A percentile compares a stretch with the other conserved stretches of the same genome.
Evolutionary conservation across 495 filamentous ascomycete genomes (phyloP).

Genomic region (Neurospora terricola): DNA sequence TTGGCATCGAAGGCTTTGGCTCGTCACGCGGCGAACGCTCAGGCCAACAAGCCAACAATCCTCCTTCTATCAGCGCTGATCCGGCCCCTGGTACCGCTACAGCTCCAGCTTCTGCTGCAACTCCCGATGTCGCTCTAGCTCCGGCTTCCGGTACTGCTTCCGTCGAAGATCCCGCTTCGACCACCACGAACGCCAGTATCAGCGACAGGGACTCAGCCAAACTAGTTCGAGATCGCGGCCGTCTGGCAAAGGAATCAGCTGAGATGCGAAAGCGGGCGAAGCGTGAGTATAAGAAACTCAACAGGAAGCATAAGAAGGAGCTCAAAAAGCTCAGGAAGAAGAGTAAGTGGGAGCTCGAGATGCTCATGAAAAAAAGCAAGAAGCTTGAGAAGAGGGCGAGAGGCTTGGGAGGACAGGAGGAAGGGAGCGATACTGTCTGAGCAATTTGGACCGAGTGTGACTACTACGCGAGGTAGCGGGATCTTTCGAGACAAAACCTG

Average conservation of each 20-base stretch:
- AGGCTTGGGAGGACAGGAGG: background rate
- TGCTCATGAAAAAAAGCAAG: background rate
- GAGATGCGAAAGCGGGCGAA: background rate
- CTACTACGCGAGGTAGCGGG: background rate
- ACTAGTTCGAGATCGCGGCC: background rate
- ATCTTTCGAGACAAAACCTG: background rate
- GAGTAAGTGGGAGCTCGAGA: background rate
- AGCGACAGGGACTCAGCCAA: background rate
- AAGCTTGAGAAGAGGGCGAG: background rate
- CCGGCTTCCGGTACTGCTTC: background rate
- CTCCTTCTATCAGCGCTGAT: background rate
- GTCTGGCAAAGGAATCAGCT: background rate
- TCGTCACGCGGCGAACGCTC: background rate
- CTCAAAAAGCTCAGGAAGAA: background rate
- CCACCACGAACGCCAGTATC: background rate
- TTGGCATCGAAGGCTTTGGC: background rate
- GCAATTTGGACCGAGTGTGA: background rate
- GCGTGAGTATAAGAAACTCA: background rate
- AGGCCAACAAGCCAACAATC: background rate
- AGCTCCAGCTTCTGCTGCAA: no score
- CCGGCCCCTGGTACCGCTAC: background rate
- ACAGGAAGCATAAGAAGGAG: background rate
- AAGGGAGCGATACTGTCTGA: background rate
- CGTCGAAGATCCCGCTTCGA: background rate
- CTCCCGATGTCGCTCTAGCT: background rate